Base-by-base conservation (phyloP, 129 eudicot species). In the Heracleum sosnowskyi region DNA sequence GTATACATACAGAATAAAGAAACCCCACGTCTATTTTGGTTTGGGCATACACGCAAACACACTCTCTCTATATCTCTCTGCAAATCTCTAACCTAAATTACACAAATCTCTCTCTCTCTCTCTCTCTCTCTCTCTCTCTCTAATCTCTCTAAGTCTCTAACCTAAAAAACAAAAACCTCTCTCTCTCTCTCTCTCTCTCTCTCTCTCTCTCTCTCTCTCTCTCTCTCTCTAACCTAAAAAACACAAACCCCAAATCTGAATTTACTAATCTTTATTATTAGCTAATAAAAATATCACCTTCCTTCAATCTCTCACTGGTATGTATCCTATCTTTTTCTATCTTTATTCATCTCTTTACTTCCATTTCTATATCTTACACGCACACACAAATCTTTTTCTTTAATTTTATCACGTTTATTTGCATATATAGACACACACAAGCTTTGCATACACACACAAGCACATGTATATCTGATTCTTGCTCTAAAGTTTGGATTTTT, bases 261-360 rank as follows among this genome's bases (percentile, higher is more conserved):
- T 7, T 24, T 55, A 55, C 31, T 55, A 55, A 55, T 55, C 31
- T 57, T 57, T 57, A 64, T 64, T 33, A 64, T 64, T 64, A 64
- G 71, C 16, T 22, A 57, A 57, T 64, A 64, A 28, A 64, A 64
- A 64, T 64, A 64, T 28, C 37, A 17, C 37, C 71, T 64, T 80
- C 79, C 76, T 20, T 66, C 71, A 64, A 81, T 44, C 26, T 71
- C 82, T 79, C 70, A 47, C 39, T 20, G 77, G 70, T 69, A 71
- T 11, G 46, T 75, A 63, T 24, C 62, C 62, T 78, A 26, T 74
- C 33, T 63, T n/a, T 29, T 17, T 41, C 22, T 41, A 39, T 11
- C 47, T 24, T 78, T 31, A 7, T 33, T 37, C 40, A 69, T 80
- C 40, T 42, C 60, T 47, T 79, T 37, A 26, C 74, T 74, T 74